Evolutionary conservation across 2,329 filamentous ascomycete species (phyloP).

Genomic region (Verticillium tricorpus): DNA sequence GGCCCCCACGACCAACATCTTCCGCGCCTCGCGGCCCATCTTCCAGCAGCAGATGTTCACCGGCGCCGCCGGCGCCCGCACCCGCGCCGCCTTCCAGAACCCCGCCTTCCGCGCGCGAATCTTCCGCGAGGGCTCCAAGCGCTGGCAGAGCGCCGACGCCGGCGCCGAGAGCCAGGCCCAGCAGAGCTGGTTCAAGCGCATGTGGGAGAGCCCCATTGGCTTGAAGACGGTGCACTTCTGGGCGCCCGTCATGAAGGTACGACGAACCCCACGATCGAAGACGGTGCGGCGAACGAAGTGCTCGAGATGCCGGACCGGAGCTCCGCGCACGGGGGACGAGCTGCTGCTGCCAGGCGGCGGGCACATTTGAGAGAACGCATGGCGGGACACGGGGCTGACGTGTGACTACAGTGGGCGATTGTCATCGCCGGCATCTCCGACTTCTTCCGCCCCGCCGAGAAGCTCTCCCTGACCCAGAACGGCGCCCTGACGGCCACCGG

Average conservation of each 20-base stretch:
- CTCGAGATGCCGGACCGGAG: background rate
- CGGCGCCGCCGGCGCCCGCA: slow-evolving; percentile 45
- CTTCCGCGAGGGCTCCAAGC: slow-evolving; percentile 41
- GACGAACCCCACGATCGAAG: slow-evolving; percentile 4
- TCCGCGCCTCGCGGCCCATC: slow-evolving; percentile 51
- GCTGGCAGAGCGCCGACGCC: slow-evolving; percentile 67
- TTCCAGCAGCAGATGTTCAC: slow-evolving; percentile 50
- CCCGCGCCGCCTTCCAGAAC: slow-evolving; percentile 49
- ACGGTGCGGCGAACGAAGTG: background rate
- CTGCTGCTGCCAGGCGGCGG: no score
- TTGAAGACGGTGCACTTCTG: slow-evolving; percentile 98
- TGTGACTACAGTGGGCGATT: slow-evolving; percentile 70
- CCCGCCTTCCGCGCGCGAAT: slow-evolving; percentile 36
- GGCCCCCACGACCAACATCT: slow-evolving; percentile 42
- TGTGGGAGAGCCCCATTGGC: slow-evolving; percentile 79
- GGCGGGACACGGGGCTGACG: background rate
- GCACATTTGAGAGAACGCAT: no score
- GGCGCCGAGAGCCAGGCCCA: slow-evolving; percentile 37
- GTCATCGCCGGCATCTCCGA: slow-evolving; percentile 91
- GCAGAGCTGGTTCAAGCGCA: slow-evolving; percentile 63
- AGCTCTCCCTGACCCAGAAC: slow-evolving; percentile 92
- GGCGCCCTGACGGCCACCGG: slow-evolving; percentile 84
- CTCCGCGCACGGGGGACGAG: background rate
- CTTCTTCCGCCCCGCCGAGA: slow-evolving; percentile 84
- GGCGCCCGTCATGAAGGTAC: slow-evolving; percentile 85